A percentile compares a stretch with the other conserved stretches of the same genome.
Evolutionary conservation across 1,284 basidiomycete genomes (phyloP).

Genomic region (Takashimella koratensis): DNA sequence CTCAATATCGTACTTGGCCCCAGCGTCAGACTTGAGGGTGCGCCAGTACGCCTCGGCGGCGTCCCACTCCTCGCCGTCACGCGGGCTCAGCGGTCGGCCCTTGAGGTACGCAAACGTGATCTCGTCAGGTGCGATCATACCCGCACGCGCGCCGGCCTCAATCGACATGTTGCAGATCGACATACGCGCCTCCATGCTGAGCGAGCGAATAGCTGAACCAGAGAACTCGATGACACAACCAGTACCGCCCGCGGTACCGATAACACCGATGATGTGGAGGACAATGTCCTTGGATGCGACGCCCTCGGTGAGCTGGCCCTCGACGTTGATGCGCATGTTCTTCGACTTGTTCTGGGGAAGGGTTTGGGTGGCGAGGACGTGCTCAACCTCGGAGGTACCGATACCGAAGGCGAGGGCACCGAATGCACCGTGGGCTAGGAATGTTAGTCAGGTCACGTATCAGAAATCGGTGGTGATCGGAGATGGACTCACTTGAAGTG

Average conservation of each 20-base stretch:
- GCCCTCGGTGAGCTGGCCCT: constrained; percentile 79
- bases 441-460: neutral
- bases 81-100: constrained; percentile 74
- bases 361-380: constrained; percentile 94
- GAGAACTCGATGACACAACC: constrained; percentile 91
- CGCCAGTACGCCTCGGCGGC: constrained; percentile 84
- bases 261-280: constrained; percentile 87
- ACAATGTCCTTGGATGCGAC: constrained; percentile 94
- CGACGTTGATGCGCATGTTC: constrained; percentile 92
- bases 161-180: constrained; percentile 98
- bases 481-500: constrained; percentile 54
- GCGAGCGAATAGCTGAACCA: constrained; percentile 81
- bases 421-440: constrained; percentile 77
- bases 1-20: constrained; percentile 84
- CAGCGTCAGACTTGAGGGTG: constrained; percentile 77
- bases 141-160: constrained; percentile 89
- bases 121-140: constrained; percentile 93
- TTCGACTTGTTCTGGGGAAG: constrained; percentile 87
- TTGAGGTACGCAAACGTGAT: constrained; percentile 83
- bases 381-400: constrained; percentile 94
- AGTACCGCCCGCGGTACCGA: constrained; percentile 91
- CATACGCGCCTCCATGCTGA: constrained; percentile 96
- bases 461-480: neutral
- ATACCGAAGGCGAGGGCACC: constrained; percentile 95
- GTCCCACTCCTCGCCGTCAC: constrained; percentile 82